Evolutionary conservation across 169 alveolate genomes (phyloP), one percentile per base, ranked within the genome.

Genomic region (Plasmodium falciparum): DNA sequence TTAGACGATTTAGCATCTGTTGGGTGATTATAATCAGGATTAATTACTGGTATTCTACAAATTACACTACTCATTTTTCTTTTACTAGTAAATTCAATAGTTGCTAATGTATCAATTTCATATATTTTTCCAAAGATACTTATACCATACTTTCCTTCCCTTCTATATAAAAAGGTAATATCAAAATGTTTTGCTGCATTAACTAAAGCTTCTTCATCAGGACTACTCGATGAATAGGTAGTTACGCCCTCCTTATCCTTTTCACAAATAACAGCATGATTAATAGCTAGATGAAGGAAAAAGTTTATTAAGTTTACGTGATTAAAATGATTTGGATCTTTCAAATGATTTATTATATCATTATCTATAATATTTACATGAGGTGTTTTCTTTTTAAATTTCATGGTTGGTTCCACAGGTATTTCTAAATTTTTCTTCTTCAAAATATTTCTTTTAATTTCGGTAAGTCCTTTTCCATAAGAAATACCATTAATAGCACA

Each of bases 391-490:
- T 56, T 69, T 62, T 92, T 76, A 8, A 52, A 61, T 26, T 75
- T 92, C 49, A 67, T 59, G 2, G 73, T 75, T 8, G 92, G 94
- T 45, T 92, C 96, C 3, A 59, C 85, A 43, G 93, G 95, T 56
- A 94, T 67, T 17, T 59, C 69, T 6, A 90, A 88, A 45, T 95
- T 95, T 58, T 93, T 90, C 67, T 92, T 86, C 43, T 88, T 93
- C 74, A 90, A 90, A 47, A 93, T 94, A 63, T 88, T 88, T 71
- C 93, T 74, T 47, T 91, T 93, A 4, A 94, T 92, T 71, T 94
- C 96, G 15, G 96, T 94, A 73, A 91, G 76, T 0, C 96, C 96
- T 65, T 93, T 93, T 43, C 96, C 96, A 75, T 94, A 94, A n/a
- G 95, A 92, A 22, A 88, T 76, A 8, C 96, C 96, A 39, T 91